Base-by-base conservation (phyloP, 2,329 filamentous ascomycete species). In the Botrytis aclada region DNA sequence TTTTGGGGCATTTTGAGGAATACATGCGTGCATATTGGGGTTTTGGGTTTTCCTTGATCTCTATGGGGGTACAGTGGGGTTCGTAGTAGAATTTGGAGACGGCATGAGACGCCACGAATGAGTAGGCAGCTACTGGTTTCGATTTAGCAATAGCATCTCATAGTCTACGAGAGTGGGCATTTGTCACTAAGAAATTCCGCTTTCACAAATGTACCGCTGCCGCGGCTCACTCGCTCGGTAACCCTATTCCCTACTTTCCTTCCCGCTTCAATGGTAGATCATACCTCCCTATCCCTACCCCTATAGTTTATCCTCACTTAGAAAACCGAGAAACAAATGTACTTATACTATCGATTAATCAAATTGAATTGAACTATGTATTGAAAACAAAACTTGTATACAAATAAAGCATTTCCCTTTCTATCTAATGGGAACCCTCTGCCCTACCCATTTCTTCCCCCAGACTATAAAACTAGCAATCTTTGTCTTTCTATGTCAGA, bases 381-480 rank as follows among this genome's bases (percentile, higher is more conserved):
- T 65, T 56, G 22, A 39, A 73, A 73, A 61, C 60, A 64, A n/a
- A 63, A 73, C 45, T 58, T 69, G n/a, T 67, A 47, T 71, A 72
- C 62, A 72, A 72, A 56, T 29, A 67, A 41, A 67, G 39, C 9
- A 58, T 66, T 63, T 47, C 8, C 61, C 47, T 34, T 61, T 72
- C 67, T 63, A 63, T 62, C 34, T 62, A n/a, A 66, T 5, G 34
- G 29, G 45, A 41, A 25, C 58, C 32, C 12, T 39, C 32, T 37
- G 60, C 14, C 54, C n/a, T 1, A 20, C 4, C 67, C 62, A 32
- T 10, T 25, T 60, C 14, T n/a, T 56, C n/a, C 14, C n/a, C 29
- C 41, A 56, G 18, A 54, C 45, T 56, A 18, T 54, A 41, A 29
- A 39, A 54, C 41, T 39, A 34, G 41, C 51, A 25, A 34, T 61